phyloP scores from a whole-genome alignment of 2,329 filamentous ascomycete species.

The Scytalidium sp. region DNA sequence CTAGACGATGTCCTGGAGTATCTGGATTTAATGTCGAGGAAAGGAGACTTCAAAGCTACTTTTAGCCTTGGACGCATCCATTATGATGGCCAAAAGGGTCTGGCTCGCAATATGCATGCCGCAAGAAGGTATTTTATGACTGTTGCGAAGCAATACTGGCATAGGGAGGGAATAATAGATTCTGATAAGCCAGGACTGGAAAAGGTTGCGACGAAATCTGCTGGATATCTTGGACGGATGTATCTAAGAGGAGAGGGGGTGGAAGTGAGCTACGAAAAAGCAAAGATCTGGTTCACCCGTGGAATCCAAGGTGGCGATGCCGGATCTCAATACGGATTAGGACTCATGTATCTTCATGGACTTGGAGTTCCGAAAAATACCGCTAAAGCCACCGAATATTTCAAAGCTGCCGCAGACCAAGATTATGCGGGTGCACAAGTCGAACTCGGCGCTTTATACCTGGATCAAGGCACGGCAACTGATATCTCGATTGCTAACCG shows the following conservation, averaged over 20 bases:
- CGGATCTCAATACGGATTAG: conserved; percentile 66
- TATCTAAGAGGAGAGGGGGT: conserved; percentile 70
- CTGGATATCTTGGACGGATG: conserved; percentile 70
- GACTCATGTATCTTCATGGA: conserved; percentile 68
- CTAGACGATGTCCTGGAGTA: conserved; percentile 95
- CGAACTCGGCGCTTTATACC: conserved; percentile 62
- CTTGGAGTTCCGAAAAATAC: conserved; percentile 61
- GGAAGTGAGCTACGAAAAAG: conserved; percentile 62
- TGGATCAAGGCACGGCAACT: conserved; percentile 57
- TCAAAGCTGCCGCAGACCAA: conserved; percentile 65
- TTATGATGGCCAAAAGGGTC: conserved; percentile 63
- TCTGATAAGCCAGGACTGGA: conserved; percentile 57
- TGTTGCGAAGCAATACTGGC: conserved; percentile 67
- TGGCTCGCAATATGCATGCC: conserved; percentile 58
- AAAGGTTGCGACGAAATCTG: conserved; percentile 64
- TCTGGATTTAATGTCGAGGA: conserved; percentile 68
- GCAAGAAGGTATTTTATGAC: conserved; percentile 68
- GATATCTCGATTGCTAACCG: conserved; percentile 50
- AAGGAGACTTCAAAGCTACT: conserved; percentile 69
- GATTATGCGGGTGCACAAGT: conserved; percentile 66
- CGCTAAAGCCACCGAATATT: conserved; percentile 59
- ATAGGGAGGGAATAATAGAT: conserved; percentile 55
- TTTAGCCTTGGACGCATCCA: conserved; percentile 67
- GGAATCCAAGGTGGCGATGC: conserved; percentile 62
- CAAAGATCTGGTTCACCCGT: conserved; percentile 65